Conservation (phyloP, 441 rosid species). For the Euphorbia schlechtendalii region DNA sequence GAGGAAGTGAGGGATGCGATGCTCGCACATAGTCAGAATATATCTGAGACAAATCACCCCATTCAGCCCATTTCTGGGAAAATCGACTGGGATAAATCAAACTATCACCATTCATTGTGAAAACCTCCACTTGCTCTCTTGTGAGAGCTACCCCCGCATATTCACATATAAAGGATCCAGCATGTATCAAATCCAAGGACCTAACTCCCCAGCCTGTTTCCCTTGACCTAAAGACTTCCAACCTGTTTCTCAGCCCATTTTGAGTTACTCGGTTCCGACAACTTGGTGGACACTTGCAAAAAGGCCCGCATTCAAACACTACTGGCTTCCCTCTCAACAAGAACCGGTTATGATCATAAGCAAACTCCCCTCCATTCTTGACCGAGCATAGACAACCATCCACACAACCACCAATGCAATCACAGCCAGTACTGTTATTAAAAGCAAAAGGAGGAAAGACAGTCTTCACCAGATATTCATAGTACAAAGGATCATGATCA, state of each 20-base stretch:
- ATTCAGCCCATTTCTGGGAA: slow-evolving; percentile 64
- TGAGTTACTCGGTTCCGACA: slow-evolving; percentile 82
- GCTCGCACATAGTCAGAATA: slow-evolving; percentile 43
- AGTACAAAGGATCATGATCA: slow-evolving; percentile 67
- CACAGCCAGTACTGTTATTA: slow-evolving; percentile 52
- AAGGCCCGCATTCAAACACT: slow-evolving; percentile 72
- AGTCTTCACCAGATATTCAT: slow-evolving; percentile 58
- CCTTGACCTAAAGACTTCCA: slow-evolving; percentile 82
- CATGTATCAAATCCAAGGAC: slow-evolving; percentile 70
- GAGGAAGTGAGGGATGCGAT: slow-evolving; percentile 59
- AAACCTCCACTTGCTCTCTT: slow-evolving; percentile 72
- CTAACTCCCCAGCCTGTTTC: slow-evolving; percentile 96
- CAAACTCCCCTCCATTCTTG: slow-evolving; percentile 78
- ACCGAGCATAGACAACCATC: slow-evolving; percentile 62
- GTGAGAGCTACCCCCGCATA: slow-evolving; percentile 84
- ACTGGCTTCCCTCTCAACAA: slow-evolving; percentile 68
- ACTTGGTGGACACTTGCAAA: slow-evolving; percentile 69
- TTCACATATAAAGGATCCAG: slow-evolving; percentile 88
- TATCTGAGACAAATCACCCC: slow-evolving; percentile 77
- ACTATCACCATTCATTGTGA: slow-evolving; percentile 77
- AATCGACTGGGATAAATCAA: slow-evolving; percentile 72
- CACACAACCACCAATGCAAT: slow-evolving; percentile 55
- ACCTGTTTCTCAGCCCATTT: slow-evolving; percentile 52
- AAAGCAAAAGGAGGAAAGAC: slow-evolving; percentile 52
- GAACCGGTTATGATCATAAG: slow-evolving; percentile 62